Percentiles rank a stretch among this genome's conserved stretches.
phyloP scores from a whole-genome alignment of 2,329 filamentous ascomycete species.

The Fusarium begoniae region DNA sequence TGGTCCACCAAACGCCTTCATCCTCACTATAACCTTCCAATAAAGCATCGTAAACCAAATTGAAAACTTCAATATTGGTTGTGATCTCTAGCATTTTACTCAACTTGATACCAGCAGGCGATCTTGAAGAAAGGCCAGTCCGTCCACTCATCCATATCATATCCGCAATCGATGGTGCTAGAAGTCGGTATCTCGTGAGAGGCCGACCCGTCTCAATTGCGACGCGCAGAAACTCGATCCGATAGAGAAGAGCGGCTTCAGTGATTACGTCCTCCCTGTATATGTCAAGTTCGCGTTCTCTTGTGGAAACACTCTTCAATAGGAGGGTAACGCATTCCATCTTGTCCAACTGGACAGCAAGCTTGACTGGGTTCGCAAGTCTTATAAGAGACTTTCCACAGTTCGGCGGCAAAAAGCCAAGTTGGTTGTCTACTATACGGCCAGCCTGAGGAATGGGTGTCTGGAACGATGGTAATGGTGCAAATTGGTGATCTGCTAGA shows the following conservation, averaged over 20 bases:
- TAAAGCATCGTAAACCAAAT: not conserved
- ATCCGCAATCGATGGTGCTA: not conserved
- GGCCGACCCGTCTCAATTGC: not conserved
- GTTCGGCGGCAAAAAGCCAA: not conserved
- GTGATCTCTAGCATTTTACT: not conserved
- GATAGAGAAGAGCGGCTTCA: not conserved
- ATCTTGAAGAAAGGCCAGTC: not conserved
- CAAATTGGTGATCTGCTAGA: fast-evolving
- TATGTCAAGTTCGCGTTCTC: not conserved
- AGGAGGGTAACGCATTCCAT: not conserved
- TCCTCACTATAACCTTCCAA: not conserved
- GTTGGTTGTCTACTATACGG: fast-evolving
- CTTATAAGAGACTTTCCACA: not conserved
- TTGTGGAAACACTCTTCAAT: not conserved
- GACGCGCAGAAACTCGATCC: not conserved
- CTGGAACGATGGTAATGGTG: not conserved
- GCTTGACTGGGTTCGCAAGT: not conserved
- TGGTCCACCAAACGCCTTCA: not conserved
- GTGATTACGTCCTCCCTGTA: not conserved
- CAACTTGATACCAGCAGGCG: not conserved
- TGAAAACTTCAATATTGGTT: not conserved
- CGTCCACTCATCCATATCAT: not conserved
- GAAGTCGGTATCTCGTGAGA: not conserved
- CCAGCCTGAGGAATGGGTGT: not conserved
- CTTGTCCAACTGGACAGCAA: not conserved